Base-by-base conservation (phyloP, 257 asterid genomes). In the Eucommia ulmoides region DNA sequence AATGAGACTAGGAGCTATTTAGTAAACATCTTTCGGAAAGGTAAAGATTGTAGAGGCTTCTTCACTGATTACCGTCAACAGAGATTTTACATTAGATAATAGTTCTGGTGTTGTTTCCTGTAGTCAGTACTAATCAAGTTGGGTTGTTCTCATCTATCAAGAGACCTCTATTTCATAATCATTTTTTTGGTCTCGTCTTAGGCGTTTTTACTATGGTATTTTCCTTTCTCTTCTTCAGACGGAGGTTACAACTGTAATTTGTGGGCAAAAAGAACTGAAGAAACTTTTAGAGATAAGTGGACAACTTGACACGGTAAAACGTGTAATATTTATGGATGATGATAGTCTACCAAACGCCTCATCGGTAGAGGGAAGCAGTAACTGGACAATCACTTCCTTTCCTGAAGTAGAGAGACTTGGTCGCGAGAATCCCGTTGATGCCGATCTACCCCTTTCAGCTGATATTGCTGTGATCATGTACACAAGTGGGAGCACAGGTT, bases 401-500 rank as follows among this genome's bases (percentile, higher is more conserved):
- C 74, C 74, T 45, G 78, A 91, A 53, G 79, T 83, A 38, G 80
- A 86, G 52, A 77, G 65, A 60, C 68, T 81, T 61, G 99, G 99
- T 51, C 63, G 65, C 24, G 84, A 71, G 69, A 75, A 68, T 62
- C 84, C 96, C 7, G 83, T 67, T 48, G 93, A 81, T 22, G 80
- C 95, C 9, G 93, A 86, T 24, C 65, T 91, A 41, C 99, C 99
- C 60, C 74, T 91, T 65, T 64, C 78, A 52, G 79, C 96, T 60
- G 99, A 86, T 67, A 29, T 79, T 66, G 99, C 96, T 35, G 99
- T 91, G 70, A 82, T 91, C 55, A 91, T 91, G 99, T 91, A 91
- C 74, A 91, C 99, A 1, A 91, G 99, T 64, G 96, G 99, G 58
- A 91, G 99, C 64, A 91, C 96, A 48, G 99, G 99, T 35, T 70